These are phyloP conservation scores for Chrysanthemum lavandulifolium DNA, from an alignment of 129 eudicot species.

Conservation along the genomic window DNA sequence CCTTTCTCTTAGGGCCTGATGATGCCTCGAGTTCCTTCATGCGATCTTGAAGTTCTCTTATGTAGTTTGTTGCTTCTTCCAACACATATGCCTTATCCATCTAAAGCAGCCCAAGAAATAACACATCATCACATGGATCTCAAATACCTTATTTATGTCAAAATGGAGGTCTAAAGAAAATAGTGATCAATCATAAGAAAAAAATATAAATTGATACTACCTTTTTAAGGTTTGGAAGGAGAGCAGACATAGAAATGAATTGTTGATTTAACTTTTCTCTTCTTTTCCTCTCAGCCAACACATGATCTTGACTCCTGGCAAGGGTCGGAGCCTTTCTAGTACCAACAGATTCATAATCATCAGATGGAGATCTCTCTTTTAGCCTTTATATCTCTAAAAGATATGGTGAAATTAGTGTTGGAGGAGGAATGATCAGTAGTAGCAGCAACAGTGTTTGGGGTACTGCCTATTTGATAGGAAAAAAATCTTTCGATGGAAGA, in stretches of 20 bases:
- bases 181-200: no score
- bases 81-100: constrained; percentile 61
- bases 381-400: background rate
- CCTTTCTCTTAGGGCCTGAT: constrained; percentile 17
- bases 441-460: constrained; percentile 1
- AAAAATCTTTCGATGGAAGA: constrained; percentile 10
- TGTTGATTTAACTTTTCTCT: no score
- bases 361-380: background rate
- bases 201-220: no score
- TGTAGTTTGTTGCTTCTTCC: constrained; percentile 45
- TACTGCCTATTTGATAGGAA: background rate
- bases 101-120: constrained; percentile 19
- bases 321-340: background rate
- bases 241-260: no score
- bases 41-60: constrained; percentile 46
- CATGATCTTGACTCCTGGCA: no score
- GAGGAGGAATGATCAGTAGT: constrained; percentile 11
- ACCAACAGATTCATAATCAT: background rate
- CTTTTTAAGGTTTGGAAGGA: no score
- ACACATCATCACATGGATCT: background rate
- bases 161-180: background rate
- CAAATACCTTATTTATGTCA: no score
- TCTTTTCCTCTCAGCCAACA: no score
- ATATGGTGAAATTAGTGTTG: constrained; percentile 13
- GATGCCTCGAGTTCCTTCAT: constrained; percentile 36